Evolutionary conservation across 306 rosid genomes (phyloP).

Genomic region (Sphenostylis stenocarpa): DNA sequence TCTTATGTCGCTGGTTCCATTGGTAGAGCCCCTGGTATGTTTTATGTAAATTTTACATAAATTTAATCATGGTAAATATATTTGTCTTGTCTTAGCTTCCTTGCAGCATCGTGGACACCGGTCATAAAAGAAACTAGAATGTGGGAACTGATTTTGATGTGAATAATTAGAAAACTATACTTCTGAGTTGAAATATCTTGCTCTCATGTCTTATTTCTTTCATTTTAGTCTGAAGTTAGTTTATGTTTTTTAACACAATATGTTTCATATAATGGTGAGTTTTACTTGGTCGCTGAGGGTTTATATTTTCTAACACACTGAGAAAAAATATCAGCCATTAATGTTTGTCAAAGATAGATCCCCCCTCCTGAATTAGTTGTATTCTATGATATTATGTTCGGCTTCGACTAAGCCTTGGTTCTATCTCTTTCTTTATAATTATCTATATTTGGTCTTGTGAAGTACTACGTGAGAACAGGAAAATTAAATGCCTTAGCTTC

Average conservation of each 20-base stretch:
- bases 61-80: neutral
- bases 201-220: neutral
- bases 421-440: too few relatives aligned
- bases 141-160: neutral
- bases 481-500: neutral
- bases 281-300: too few relatives aligned
- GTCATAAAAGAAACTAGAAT: conserved; percentile 5
- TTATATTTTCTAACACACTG: neutral
- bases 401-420: too few relatives aligned
- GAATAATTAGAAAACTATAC: neutral
- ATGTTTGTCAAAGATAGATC: neutral
- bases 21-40: conserved; percentile 88
- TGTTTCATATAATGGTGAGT: too few relatives aligned
- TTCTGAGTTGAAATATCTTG: neutral
- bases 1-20: conserved; percentile 83
- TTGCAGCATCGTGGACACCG: neutral
- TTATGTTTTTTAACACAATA: neutral
- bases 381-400: too few relatives aligned
- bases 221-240: neutral
- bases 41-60: conserved; percentile 18
- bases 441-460: too few relatives aligned
- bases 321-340: neutral
- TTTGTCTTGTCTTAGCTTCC: conserved; percentile 1
- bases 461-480: neutral
- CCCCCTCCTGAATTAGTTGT: neutral